phyloP scores from a whole-genome alignment of 805 yeast genomes.

The Limtongozyma cylindracea region DNA sequence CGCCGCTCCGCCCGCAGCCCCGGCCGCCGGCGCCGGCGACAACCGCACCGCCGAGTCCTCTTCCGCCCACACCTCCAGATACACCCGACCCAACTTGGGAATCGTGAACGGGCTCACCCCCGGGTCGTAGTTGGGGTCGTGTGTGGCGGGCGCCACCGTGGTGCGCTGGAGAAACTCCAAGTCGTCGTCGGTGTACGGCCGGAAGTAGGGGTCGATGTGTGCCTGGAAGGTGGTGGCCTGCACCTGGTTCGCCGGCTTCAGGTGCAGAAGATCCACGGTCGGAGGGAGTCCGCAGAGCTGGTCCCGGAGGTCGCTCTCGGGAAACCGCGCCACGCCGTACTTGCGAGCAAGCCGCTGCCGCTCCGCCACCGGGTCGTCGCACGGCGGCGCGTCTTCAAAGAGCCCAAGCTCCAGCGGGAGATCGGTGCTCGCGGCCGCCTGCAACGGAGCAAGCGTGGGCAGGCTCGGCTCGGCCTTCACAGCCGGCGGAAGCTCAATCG shows the following conservation, averaged over 20 bases:
- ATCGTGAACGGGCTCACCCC: conserved; percentile 45
- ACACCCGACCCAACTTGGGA: conserved; percentile 68
- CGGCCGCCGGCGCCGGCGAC: conserved; percentile 18
- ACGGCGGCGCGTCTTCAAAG: too few relatives aligned
- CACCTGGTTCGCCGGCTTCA: conserved; percentile 64
- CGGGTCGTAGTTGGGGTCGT: conserved; percentile 29
- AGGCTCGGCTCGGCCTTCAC: too few relatives aligned
- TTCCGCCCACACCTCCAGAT: conserved; percentile 67
- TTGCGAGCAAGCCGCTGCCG: too few relatives aligned
- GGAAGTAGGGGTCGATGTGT: conserved; percentile 65
- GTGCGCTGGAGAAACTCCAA: conserved; percentile 40
- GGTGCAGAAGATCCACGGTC: conserved; percentile 58
- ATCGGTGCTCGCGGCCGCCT: too few relatives aligned
- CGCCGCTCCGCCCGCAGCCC: too few relatives aligned
- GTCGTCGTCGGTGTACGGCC: conserved; percentile 63
- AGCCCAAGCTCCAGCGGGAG: too few relatives aligned
- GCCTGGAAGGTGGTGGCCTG: conserved; percentile 74
- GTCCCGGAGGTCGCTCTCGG: conserved; percentile 47
- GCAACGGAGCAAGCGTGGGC: too few relatives aligned
- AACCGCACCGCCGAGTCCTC: conserved; percentile 33
- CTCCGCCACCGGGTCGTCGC: too few relatives aligned
- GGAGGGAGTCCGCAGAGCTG: conserved; percentile 79
- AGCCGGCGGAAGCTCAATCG: too few relatives aligned
- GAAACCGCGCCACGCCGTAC: conserved; percentile 81
- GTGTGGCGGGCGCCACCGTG: conserved; percentile 25